Conservation (phyloP, 306 rosid species). For the Rosa chinensis region DNA sequence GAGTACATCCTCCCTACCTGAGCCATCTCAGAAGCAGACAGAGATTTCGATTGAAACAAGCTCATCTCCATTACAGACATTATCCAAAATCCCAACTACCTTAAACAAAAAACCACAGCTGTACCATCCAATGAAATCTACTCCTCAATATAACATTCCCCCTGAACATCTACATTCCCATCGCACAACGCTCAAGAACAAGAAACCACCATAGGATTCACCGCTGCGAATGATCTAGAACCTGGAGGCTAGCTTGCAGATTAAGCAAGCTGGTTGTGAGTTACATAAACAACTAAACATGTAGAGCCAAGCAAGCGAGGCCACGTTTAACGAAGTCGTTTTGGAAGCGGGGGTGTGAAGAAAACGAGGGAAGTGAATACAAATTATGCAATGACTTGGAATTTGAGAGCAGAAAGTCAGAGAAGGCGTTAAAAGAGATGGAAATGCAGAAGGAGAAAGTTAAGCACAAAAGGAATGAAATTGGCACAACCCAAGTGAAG, state of each 20-base stretch:
- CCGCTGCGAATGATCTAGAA: constrained; percentile 28
- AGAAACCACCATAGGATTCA: constrained; percentile 38
- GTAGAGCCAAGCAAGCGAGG: background rate
- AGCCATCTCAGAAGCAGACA: constrained; percentile 52
- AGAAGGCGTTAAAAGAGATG: constrained; percentile 11
- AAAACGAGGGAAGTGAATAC: constrained; percentile 14
- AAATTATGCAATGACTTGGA: background rate
- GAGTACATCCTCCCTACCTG: constrained; percentile 42
- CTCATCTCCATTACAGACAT: constrained; percentile 57
- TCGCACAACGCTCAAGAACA: constrained; percentile 33
- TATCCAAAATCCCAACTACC: constrained; percentile 28
- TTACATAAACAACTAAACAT: background rate
- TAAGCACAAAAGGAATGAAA: constrained; percentile 17
- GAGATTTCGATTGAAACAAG: constrained; percentile 41
- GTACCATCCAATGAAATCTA: constrained; percentile 18
- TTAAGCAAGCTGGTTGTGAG: background rate
- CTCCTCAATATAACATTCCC: constrained; percentile 1
- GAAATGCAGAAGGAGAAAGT: constrained; percentile 12
- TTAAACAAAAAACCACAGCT: constrained; percentile 23
- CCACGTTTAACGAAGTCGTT: background rate
- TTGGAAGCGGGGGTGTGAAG: background rate
- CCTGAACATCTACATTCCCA: constrained; percentile 17
- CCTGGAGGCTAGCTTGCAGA: constrained; percentile 7
- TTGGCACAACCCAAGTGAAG: constrained; percentile 20
- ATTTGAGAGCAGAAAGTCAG: background rate